These are phyloP conservation scores for Hypoxylon fragiforme DNA, from an alignment of 495 filamentous ascomycete species.

Conservation along the genomic window DNA sequence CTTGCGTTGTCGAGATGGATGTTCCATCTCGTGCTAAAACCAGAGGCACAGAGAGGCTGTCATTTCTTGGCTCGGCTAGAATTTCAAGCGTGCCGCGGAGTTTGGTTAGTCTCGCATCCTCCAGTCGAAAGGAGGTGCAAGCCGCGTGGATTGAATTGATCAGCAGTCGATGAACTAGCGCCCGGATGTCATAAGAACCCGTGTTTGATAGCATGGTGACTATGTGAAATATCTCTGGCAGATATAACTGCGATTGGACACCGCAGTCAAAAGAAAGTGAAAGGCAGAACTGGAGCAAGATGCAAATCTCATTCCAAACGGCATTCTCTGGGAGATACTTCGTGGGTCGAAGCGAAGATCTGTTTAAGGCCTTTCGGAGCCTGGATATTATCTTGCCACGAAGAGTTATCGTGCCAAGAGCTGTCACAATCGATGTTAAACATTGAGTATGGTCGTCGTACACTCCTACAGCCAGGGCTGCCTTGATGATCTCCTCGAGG, in stretches of 20 bases:
- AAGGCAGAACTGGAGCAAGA: constrained; percentile 64
- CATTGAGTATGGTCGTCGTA: constrained; percentile 61
- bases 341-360: constrained; percentile 63
- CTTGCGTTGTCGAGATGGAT: constrained; percentile 51
- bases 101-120: constrained; percentile 56
- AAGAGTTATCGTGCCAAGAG: constrained; percentile 63
- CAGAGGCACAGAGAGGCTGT: constrained; percentile 48
- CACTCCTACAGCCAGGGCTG: constrained; percentile 57
- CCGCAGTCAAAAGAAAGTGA: constrained; percentile 67
- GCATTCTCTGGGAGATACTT: constrained; percentile 63
- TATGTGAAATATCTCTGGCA: constrained; percentile 68
- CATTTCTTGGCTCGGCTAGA: constrained; percentile 58
- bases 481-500: constrained; percentile 64
- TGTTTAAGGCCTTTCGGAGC: constrained; percentile 64
- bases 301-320: constrained; percentile 66
- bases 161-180: constrained; percentile 61
- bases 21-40: constrained; percentile 45
- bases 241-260: constrained; percentile 63
- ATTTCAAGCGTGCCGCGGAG: constrained; percentile 56
- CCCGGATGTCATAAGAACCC: constrained; percentile 56
- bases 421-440: constrained; percentile 61
- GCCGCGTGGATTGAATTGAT: constrained; percentile 68
- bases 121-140: constrained; percentile 62
- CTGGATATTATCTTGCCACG: constrained; percentile 63
- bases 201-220: constrained; percentile 69